These are phyloP conservation scores for Rhizopogon sp. DNA, from an alignment of 768 basidiomycete genomes.

Conservation along the genomic window DNA sequence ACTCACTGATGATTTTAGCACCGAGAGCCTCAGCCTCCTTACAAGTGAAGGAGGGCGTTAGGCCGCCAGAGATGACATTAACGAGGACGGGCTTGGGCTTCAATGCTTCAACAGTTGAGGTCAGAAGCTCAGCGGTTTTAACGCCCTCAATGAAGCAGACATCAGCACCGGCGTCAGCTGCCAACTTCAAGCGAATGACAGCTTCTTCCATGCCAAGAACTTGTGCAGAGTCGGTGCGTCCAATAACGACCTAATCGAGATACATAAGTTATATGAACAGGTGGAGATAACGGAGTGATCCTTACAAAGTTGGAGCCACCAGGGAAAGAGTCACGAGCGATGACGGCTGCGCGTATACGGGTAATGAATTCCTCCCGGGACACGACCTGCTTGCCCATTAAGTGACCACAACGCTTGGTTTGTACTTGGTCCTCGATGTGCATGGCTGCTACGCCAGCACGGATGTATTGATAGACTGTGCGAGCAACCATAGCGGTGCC, in stretches of 20 bases:
- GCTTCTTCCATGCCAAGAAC: conserved; percentile 80
- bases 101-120: conserved; percentile 58
- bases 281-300: neutral
- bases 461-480: conserved; percentile 66
- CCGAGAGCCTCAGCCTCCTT: conserved; percentile 65
- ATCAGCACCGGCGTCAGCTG: conserved; percentile 70
- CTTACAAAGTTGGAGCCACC: conserved; percentile 70
- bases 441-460: conserved; percentile 66
- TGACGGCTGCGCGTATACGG: conserved; percentile 72
- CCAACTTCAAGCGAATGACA: conserved; percentile 57
- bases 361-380: conserved; percentile 72
- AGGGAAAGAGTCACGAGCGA: conserved; percentile 71
- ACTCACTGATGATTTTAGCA: conserved; percentile 74
- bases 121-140: conserved; percentile 58
- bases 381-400: conserved; percentile 79
- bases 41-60: conserved; percentile 70
- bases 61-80: conserved; percentile 74
- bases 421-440: conserved; percentile 84
- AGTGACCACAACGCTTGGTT: conserved; percentile 74
- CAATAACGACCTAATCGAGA: conserved; percentile 54
- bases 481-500: conserved; percentile 73
- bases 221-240: conserved; percentile 74
- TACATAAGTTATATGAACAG: neutral
- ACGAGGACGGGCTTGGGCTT: conserved; percentile 76
- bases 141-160: conserved; percentile 83